A percentile compares a stretch with the other conserved stretches of the same genome.
These are phyloP conservation scores for Colletotrichum sp. DNA, from an alignment of 2,329 filamentous ascomycete genomes.

Conservation along the genomic window DNA sequence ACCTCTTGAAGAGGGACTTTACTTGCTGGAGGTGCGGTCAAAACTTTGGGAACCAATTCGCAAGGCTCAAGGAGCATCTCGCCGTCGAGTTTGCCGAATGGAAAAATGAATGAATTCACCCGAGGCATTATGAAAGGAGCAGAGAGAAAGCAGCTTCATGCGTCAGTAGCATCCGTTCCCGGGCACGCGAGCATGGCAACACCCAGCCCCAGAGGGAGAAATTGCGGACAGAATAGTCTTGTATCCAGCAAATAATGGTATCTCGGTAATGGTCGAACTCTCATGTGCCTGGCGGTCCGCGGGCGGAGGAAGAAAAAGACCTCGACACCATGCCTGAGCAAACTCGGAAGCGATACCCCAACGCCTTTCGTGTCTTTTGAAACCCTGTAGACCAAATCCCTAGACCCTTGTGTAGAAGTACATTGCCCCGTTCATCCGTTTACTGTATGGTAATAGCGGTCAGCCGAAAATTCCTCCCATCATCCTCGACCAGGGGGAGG, in stretches of 20 bases:
- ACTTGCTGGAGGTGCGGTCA: conserved; percentile 83
- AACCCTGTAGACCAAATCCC: neutral
- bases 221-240: neutral
- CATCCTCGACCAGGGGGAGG: conserved; percentile 1
- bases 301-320: neutral
- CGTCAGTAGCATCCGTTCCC: neutral
- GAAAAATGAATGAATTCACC: conserved; percentile 59
- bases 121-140: conserved; percentile 20
- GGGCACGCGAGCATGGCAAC: neutral
- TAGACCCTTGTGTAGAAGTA: neutral
- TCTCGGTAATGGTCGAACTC: neutral
- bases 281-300: neutral
- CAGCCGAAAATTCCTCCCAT: conserved; percentile 12
- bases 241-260: conserved; percentile 8
- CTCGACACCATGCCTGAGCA: conserved; percentile 4
- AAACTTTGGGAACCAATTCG: conserved; percentile 77
- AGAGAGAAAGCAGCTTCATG: neutral
- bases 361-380: neutral
- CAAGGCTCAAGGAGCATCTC: conserved; percentile 76
- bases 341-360: neutral
- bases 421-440: neutral
- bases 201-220: neutral
- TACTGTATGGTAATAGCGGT: conserved; percentile 6
- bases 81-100: conserved; percentile 76
- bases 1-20: conserved; percentile 65